Base-by-base conservation (phyloP, 2,329 filamentous ascomycete genomes). In the Tolypocladium guangdongense region DNA sequence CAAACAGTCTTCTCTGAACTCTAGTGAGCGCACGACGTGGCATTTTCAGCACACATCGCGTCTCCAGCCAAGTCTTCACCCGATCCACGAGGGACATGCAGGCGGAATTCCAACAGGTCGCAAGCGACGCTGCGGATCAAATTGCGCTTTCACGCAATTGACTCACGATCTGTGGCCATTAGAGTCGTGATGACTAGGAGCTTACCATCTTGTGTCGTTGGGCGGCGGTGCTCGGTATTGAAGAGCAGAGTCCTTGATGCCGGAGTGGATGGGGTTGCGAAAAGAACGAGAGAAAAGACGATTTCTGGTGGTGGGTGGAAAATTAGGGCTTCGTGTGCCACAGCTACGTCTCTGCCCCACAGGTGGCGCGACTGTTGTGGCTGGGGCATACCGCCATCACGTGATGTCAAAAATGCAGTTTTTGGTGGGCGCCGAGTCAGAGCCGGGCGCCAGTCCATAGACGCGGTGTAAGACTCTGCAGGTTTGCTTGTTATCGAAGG, bases 1-100 rank as follows among this genome's bases (percentile, higher is more conserved):
- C 76, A 76, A 77, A 77, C 78, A 80, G 80, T 88, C 86, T 90
- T 88, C 84, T 86, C 83, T 87, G 77, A 87, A 87, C 90, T 95
- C 90, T 95, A 95, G 78, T 86, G 89, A 93, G 87, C 80, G 62
- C 62, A 75, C 74, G 69, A 62, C 67, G 68, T 69, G 72, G 72
- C 78, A 77, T 57, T 81, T 76, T 76, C 76, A 76, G 76, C 78
- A 58, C 73, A 71, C 65, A 60, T 65, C 56, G 61, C 63, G 71
- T 74, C 82, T 85, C 82, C 80, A 85, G 82, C 80, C 82, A 83
- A 74, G 72, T 82, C 80, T 74, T 82, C 80, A 82, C 78, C 74
- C 7, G 55, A 59, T 60, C 57, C 60, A 58, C 57, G 46, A 57
- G 55, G 50, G 64, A 61, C 63, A 18, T 50, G 54, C 60, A 56